Evolutionary conservation across 306 rosid genomes (phyloP).

Genomic region (Malus asiatica): DNA sequence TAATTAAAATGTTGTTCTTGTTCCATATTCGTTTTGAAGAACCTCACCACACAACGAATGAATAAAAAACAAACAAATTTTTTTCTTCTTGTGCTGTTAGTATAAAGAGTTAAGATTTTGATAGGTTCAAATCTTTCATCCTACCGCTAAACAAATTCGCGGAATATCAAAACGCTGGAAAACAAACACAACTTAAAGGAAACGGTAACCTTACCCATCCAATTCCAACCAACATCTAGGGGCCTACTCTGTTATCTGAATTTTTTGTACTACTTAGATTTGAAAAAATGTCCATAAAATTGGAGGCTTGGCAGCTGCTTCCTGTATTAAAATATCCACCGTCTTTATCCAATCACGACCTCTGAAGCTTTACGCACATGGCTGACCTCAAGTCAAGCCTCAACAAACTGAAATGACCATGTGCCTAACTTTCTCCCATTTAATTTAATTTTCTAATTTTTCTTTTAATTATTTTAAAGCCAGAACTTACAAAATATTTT

Average conservation of each 20-base stretch:
- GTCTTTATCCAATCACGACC: neutral
- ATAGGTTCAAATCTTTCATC: too few relatives aligned
- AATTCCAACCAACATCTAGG: too few relatives aligned
- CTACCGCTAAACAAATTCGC: neutral
- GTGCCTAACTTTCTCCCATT: neutral
- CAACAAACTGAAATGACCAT: neutral
- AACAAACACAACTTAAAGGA: neutral
- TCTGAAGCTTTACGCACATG: slow-evolving; percentile 23
- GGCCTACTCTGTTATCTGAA: too few relatives aligned
- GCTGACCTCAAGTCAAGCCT: neutral
- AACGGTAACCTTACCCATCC: neutral
- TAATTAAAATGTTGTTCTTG: too few relatives aligned
- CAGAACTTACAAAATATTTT: neutral
- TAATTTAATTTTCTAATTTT: neutral
- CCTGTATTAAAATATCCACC: neutral
- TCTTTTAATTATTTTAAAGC: neutral
- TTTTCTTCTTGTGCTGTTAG: neutral
- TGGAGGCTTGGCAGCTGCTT: neutral
- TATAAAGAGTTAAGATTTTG: too few relatives aligned
- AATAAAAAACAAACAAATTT: too few relatives aligned
- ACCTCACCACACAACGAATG: too few relatives aligned
- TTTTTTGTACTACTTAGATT: neutral
- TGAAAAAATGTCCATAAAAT: neutral
- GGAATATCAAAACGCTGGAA: neutral
- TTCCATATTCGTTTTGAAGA: neutral